Evolutionary conservation across 2,329 filamentous ascomycete genomes (phyloP), one percentile per base, ranked within the genome.

Genomic region (Cryphonectria naterciae): DNA sequence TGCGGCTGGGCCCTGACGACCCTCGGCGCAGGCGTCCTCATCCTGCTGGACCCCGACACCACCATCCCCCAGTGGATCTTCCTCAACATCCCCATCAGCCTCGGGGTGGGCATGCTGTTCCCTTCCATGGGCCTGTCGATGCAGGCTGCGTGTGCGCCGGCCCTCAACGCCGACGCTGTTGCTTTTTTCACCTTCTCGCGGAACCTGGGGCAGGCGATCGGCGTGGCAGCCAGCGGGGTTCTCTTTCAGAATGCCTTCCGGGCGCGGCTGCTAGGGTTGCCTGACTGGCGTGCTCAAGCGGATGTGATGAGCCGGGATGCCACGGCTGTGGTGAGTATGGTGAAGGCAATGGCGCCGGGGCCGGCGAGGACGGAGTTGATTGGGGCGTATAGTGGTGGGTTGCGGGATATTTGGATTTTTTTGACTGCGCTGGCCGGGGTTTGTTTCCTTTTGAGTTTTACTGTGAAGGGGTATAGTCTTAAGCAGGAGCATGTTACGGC

Each of bases 141-240:
- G 35, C 91, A 93, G 78, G 90, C 90, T 10, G 83, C 88, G 0
- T 84, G 86, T 1, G 76, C 78, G 15, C 80, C 80, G 8, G 76
- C 74, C 22, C 81, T 83, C 0, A 84, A 84, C 70, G 83, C 85
- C 70, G 86, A 91, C 75, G 86, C 90, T 56, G 86, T 88, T 1
- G 89, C 87, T 15, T 87, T 93, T 82, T 92, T 90, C 79, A 87
- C 86, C 68, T 93, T 93, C 81, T 85, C 90, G 75, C 86, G 89
- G 19, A 85, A 87, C 1, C 85, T 92, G 35, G 91, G 91, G 0
- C 89, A 92, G 77, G 84, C 87, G 0, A 79, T 92, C 13, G 91
- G 91, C 35, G 88, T 93, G 2, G 89, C 91, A 1, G 83, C 92
- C 67, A 88, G 89, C 1, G 90, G 91, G 4, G 89, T 91, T 43